phyloP scores from a whole-genome alignment of 306 rosid species.

The Prosopis cineraria region DNA sequence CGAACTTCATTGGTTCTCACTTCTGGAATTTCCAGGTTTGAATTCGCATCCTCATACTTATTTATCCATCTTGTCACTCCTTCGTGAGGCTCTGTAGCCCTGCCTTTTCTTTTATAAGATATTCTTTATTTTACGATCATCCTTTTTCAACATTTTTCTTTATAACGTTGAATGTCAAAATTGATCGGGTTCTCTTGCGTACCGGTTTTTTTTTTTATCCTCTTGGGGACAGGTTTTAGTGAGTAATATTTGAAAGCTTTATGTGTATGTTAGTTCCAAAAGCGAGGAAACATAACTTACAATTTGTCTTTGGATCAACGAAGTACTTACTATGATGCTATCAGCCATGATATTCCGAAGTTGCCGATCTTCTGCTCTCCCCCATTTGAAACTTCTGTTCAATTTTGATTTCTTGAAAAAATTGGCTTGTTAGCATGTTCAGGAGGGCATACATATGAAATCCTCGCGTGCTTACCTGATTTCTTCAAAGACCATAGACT shows the following conservation, averaged over 20 bases:
- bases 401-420: neutral
- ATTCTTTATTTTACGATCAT: neutral
- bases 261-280: neutral
- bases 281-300: neutral
- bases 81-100: neutral
- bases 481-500: too few species aligned
- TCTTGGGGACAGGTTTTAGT: neutral
- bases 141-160: neutral
- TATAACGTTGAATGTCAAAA: too few species aligned
- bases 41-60: neutral
- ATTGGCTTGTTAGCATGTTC: too few species aligned
- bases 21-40: constrained; percentile 96
- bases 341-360: neutral
- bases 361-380: neutral
- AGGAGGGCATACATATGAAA: too few species aligned
- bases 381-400: neutral
- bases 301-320: neutral
- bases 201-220: too few species aligned
- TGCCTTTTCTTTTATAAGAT: neutral
- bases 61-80: neutral
- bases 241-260: neutral
- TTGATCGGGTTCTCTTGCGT: too few species aligned
- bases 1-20: constrained; percentile 86
- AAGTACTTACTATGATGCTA: neutral
- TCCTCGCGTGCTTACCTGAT: too few species aligned